Evolutionary conservation across 345 rosid genomes (phyloP).

Genomic region (Schrenkiella parvula): DNA sequence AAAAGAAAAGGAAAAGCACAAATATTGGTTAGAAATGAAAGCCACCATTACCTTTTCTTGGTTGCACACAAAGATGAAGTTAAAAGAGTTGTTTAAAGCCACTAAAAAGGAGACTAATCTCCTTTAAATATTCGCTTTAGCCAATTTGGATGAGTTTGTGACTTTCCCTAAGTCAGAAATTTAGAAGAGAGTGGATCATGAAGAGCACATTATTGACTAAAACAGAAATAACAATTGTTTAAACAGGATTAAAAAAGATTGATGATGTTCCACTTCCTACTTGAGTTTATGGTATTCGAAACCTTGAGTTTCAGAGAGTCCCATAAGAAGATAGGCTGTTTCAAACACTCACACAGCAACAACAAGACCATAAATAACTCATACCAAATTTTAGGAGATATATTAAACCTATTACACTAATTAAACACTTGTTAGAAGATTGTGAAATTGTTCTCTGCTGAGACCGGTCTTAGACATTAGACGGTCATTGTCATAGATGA

Average conservation of each 20-base stretch:
- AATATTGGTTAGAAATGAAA: conserved; percentile 26
- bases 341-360: not conserved
- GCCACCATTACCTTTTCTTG: conserved; percentile 20
- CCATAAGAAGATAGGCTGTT: not conserved
- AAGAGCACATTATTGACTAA: not conserved
- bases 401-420: not conserved
- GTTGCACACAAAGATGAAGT: conserved; percentile 19
- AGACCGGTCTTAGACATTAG: too few relatives aligned
- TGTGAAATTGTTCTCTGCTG: not conserved
- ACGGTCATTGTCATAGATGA: not conserved
- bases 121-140: not conserved
- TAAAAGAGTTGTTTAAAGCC: conserved; percentile 11
- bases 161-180: conserved; percentile 4
- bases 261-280: not conserved
- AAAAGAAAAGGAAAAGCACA: conserved; percentile 19
- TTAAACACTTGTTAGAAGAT: not conserved
- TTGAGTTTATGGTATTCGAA: not conserved
- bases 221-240: not conserved
- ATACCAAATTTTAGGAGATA: not conserved
- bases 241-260: not conserved
- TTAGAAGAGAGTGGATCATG: conserved; percentile 3
- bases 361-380: not conserved
- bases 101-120: not conserved
- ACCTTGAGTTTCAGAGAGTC: not conserved
- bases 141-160: conserved; percentile 22